A percentile compares a stretch with the other conserved stretches of the same genome.
Evolutionary conservation across 345 rosid species (phyloP).

Genomic region (Anastatica hierochuntica): DNA sequence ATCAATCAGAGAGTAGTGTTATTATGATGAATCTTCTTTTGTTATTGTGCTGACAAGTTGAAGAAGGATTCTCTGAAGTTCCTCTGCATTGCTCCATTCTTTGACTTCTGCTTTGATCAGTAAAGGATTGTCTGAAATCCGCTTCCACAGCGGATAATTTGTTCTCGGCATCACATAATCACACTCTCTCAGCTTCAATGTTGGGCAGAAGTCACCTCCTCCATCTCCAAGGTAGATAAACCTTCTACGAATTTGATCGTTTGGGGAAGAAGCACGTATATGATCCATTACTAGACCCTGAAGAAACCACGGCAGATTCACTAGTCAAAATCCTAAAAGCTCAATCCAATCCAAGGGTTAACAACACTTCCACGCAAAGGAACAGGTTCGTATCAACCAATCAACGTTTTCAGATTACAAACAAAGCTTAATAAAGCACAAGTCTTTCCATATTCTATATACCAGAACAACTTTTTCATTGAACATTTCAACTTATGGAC

Average conservation of each 20-base stretch:
- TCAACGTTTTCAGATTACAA: too few relatives aligned
- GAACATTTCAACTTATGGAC: too few relatives aligned
- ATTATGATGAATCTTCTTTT: constrained; percentile 12
- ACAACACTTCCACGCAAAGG: too few relatives aligned
- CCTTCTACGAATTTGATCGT: constrained; percentile 11
- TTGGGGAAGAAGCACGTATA: constrained; percentile 26
- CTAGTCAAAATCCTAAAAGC: not conserved
- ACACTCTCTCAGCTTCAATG: constrained; percentile 43
- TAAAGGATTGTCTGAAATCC: constrained; percentile 25
- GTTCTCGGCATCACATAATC: constrained; percentile 73
- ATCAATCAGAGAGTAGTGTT: too few relatives aligned
- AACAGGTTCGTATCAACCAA: too few relatives aligned
- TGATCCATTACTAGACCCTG: constrained; percentile 63
- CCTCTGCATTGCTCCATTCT: constrained; percentile 63
- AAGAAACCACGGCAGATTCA: not conserved
- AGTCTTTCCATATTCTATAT: too few relatives aligned
- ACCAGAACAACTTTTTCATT: too few relatives aligned
- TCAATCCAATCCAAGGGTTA: not conserved
- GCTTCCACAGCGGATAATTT: constrained; percentile 52
- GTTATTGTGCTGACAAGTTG: constrained; percentile 32
- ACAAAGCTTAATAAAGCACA: too few relatives aligned
- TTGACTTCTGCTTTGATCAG: constrained; percentile 59
- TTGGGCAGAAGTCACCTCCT: constrained; percentile 69
- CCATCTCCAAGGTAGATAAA: constrained; percentile 83
- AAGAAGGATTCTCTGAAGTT: constrained; percentile 40